phyloP scores from a whole-genome alignment of 495 filamentous ascomycete genomes.

The Penicillium alfredii region DNA sequence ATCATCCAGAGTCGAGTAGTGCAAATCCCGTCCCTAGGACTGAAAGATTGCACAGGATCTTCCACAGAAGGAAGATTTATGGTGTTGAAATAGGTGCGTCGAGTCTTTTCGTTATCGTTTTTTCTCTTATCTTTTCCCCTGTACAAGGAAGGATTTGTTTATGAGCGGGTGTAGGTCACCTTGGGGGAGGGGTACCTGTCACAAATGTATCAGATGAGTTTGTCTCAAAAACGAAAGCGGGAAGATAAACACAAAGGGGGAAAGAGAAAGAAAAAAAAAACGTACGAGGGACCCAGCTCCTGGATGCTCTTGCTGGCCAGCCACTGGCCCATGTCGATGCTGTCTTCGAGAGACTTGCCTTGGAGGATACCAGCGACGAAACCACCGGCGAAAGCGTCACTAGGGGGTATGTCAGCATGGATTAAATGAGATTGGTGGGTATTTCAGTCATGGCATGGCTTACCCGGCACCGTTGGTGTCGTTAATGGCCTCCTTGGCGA shows the following conservation, averaged over 20 bases:
- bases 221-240: too few species aligned
- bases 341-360: constrained; percentile 68
- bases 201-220: too few species aligned
- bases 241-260: too few species aligned
- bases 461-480: constrained; percentile 95
- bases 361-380: constrained; percentile 84
- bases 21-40: constrained; percentile 10
- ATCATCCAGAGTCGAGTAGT: constrained; percentile 33
- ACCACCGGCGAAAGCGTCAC: constrained; percentile 94
- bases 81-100: constrained; percentile 17
- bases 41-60: constrained; percentile 14
- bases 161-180: constrained; percentile 58
- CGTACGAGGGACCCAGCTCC: constrained; percentile 93
- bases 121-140: constrained; percentile 9
- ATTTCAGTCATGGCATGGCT: constrained; percentile 18
- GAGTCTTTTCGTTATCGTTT: constrained; percentile 20
- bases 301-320: constrained; percentile 85
- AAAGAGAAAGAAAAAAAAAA: constrained; percentile 7
- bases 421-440: not conserved
- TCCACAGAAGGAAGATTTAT: constrained; percentile 7
- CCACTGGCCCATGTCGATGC: constrained; percentile 90
- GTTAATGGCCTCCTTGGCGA: constrained; percentile 68
- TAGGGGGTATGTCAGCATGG: constrained; percentile 22
- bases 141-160: constrained; percentile 10
- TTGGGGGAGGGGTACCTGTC: constrained; percentile 77